These are phyloP conservation scores for Hypoxylon sp. DNA, from an alignment of 2,329 filamentous ascomycete species.

Conservation along the genomic window DNA sequence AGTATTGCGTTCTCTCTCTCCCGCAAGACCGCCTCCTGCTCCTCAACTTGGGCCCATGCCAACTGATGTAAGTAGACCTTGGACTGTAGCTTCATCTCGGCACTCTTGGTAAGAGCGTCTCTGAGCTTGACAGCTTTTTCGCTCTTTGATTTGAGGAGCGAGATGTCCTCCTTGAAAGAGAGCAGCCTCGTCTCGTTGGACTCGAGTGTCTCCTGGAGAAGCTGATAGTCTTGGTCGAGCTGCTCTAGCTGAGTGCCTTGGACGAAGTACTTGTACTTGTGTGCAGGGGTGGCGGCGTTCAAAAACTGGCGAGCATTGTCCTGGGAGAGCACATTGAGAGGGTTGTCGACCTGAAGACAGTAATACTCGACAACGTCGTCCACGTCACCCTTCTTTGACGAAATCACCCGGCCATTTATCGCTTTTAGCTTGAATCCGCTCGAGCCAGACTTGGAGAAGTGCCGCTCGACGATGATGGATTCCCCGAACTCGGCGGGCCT, in stretches of 20 bases:
- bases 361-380: conserved; percentile 95
- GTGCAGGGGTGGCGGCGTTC: conserved; percentile 78
- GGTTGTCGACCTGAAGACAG: conserved; percentile 93
- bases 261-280: conserved; percentile 97
- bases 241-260: conserved; percentile 94
- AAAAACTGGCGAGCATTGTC: conserved; percentile 95
- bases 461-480: conserved; percentile 87
- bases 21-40: conserved; percentile 68
- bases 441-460: conserved; percentile 77
- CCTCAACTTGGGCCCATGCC: conserved; percentile 87
- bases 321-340: conserved; percentile 93
- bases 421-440: conserved; percentile 91
- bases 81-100: conserved; percentile 68
- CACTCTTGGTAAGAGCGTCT: conserved; percentile 70
- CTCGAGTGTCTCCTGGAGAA: conserved; percentile 82
- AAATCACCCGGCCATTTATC: conserved; percentile 72
- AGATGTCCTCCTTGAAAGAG: conserved; percentile 69
- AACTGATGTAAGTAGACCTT: conserved; percentile 70
- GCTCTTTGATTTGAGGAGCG: conserved; percentile 62
- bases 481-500: conserved; percentile 82
- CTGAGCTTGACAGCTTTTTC: conserved; percentile 71
- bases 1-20: conserved; percentile 44
- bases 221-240: conserved; percentile 87
- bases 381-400: conserved; percentile 83
- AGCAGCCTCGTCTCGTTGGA: conserved; percentile 71